These are phyloP conservation scores for Vanderwaltozyma tropicalis DNA, from an alignment of 805 yeast genomes.

Conservation along the genomic window DNA sequence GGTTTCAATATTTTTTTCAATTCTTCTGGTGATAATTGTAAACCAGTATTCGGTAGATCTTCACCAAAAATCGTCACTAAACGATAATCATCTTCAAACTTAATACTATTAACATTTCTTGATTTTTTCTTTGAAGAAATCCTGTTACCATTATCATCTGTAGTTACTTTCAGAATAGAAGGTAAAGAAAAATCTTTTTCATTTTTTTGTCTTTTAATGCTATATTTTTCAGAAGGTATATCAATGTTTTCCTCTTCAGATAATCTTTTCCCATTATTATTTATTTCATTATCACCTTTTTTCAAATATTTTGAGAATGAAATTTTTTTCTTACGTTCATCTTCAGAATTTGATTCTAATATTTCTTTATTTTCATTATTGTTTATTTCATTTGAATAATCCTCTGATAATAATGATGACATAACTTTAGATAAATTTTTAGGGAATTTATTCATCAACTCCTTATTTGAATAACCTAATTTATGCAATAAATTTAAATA, in stretches of 20 bases:
- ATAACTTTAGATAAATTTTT: neutral
- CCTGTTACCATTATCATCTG: neutral
- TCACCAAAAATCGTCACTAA: constrained; percentile 26
- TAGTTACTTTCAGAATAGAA: constrained; percentile 17
- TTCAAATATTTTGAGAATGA: constrained; percentile 27
- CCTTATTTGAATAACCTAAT: constrained; percentile 14
- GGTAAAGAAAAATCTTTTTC: constrained; percentile 4
- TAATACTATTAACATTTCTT: constrained; percentile 8
- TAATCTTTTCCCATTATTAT: constrained; percentile 14
- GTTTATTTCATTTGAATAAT: neutral
- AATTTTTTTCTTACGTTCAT: constrained; percentile 24
- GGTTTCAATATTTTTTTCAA: constrained; percentile 26
- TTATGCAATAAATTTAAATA: constrained; percentile 15
- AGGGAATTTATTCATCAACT: constrained; percentile 7
- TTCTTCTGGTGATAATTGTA: constrained; percentile 21
- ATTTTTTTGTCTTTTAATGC: constrained; percentile 1
- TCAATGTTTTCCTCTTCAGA: neutral
- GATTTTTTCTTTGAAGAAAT: constrained; percentile 3
- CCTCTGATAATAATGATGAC: neutral
- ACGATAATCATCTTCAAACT: constrained; percentile 20
- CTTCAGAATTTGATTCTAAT: constrained; percentile 4
- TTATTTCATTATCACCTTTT: constrained; percentile 17
- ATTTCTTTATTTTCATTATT: neutral
- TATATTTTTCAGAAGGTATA: neutral
- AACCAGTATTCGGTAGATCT: constrained; percentile 23